Conservation (phyloP, 106 monocot genomes). For the Xerophyta viscosa region DNA sequence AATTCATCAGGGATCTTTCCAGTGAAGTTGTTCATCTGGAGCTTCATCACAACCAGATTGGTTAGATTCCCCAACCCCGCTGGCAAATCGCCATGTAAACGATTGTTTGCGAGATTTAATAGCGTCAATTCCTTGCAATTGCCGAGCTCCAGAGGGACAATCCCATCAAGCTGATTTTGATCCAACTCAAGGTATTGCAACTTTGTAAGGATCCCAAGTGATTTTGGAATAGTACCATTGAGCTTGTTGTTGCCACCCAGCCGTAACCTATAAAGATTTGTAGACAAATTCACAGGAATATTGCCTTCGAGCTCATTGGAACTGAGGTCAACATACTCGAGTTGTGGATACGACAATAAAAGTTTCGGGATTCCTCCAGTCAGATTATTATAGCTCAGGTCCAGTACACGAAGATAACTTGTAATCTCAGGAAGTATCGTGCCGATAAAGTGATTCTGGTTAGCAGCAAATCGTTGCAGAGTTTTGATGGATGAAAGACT, state of each 20-base stretch:
- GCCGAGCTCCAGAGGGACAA: constrained; percentile 21
- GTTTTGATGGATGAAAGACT: constrained; percentile 12
- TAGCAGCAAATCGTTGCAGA: constrained; percentile 31
- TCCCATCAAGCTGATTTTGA: constrained; percentile 13
- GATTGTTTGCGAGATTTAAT: constrained; percentile 48
- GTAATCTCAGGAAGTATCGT: constrained; percentile 23
- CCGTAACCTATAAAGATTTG: constrained; percentile 23
- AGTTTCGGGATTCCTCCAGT: constrained; percentile 21
- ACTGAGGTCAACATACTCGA: constrained; percentile 36
- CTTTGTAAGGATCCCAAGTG: constrained; percentile 6
- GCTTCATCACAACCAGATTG: constrained; percentile 38
- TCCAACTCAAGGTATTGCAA: constrained; percentile 31
- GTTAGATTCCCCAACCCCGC: constrained; percentile 33
- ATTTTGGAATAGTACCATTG: constrained; percentile 21
- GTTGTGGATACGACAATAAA: constrained; percentile 14
- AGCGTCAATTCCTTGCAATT: constrained; percentile 27
- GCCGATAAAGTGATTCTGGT: constrained; percentile 32
- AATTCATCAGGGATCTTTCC: constrained; percentile 40
- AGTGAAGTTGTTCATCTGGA: constrained; percentile 34
- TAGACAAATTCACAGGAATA: constrained; percentile 23
- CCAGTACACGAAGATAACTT: constrained; percentile 11
- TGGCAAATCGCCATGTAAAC: constrained; percentile 24
- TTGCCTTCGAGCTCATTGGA: constrained; percentile 15
- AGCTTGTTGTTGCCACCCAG: constrained; percentile 26
- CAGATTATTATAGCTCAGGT: constrained; percentile 43